phyloP scores from a whole-genome alignment of 1,284 basidiomycete species.

The Leccinum fallax region DNA sequence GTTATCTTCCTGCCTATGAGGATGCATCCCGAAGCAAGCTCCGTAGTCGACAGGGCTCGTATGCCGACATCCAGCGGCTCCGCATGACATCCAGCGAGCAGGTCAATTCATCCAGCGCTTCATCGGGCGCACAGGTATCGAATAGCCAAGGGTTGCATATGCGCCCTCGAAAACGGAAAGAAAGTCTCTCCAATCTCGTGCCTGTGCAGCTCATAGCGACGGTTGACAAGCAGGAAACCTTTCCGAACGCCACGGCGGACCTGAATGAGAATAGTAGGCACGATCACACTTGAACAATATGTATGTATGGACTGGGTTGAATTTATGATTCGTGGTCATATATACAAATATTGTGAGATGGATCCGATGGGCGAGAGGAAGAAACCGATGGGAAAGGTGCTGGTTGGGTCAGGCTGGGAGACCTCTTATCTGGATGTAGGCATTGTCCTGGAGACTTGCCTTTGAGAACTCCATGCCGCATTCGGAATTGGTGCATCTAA shows the following conservation, averaged over 20 bases:
- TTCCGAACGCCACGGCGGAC: constrained; percentile 57
- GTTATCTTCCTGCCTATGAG: constrained; percentile 56
- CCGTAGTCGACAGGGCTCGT: constrained; percentile 73
- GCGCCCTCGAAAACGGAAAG: constrained; percentile 56
- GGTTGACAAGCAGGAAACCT: constrained; percentile 54
- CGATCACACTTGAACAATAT: constrained; percentile 29
- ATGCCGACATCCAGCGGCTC: constrained; percentile 75
- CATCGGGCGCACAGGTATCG: constrained; percentile 25
- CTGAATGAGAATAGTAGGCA: constrained; percentile 58
- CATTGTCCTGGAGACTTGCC: constrained; percentile 41
- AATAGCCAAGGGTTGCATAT: constrained; percentile 47
- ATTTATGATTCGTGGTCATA: constrained; percentile 28
- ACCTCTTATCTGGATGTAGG: constrained; percentile 43
- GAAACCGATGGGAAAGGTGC: constrained; percentile 1
- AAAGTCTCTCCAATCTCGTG: constrained; percentile 65
- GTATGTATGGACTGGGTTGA: constrained; percentile 13
- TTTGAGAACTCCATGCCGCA: constrained; percentile 46
- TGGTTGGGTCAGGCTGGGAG: constrained; percentile 33
- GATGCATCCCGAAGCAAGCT: constrained; percentile 45
- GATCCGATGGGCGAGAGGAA: not conserved
- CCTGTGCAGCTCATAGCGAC: constrained; percentile 62
- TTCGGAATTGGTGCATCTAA: constrained; percentile 40
- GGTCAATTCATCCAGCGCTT: constrained; percentile 10
- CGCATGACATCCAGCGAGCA: constrained; percentile 42
- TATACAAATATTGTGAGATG: constrained; percentile 25